Evolutionary conservation across 140 eudicot species (phyloP).

Genomic region (Artemisia princeps): DNA sequence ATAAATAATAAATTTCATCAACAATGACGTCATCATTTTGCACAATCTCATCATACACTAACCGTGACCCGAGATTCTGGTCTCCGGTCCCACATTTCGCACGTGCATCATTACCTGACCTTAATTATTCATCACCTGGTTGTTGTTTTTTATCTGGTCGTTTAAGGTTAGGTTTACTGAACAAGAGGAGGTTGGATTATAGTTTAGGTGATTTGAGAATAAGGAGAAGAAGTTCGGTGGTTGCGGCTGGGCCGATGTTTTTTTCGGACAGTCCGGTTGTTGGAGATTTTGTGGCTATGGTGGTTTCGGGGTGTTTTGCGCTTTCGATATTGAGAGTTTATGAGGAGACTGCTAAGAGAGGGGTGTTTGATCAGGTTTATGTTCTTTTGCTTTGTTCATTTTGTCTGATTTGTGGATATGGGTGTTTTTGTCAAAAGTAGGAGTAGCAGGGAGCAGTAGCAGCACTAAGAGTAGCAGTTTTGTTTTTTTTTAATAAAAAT

Average conservation of each 20-base stretch:
- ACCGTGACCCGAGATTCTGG: conserved; percentile 32
- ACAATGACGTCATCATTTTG: conserved; percentile 18
- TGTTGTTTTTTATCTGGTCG: conserved; percentile 11
- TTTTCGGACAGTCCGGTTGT: conserved; percentile 45
- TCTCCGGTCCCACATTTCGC: conserved; percentile 13
- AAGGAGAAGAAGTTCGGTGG: conserved; percentile 17
- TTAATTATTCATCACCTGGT: neutral
- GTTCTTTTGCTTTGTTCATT: neutral
- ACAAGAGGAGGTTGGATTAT: neutral
- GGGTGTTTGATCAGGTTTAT: conserved; percentile 67
- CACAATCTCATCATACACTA: conserved; percentile 15
- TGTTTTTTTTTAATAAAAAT: too few relatives aligned
- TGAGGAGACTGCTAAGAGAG: conserved; percentile 67
- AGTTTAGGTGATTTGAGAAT: conserved; percentile 15
- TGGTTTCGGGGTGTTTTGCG: conserved; percentile 60
- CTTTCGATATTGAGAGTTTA: conserved; percentile 55
- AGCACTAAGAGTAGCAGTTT: too few relatives aligned
- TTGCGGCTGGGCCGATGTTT: conserved; percentile 35
- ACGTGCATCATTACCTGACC: neutral
- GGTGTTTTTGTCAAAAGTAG: too few relatives aligned
- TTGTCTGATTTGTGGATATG: too few relatives aligned
- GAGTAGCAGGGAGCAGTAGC: too few relatives aligned
- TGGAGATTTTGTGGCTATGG: conserved; percentile 57
- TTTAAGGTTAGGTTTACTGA: conserved; percentile 14
- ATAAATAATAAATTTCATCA: neutral